These are phyloP conservation scores for Mentha longifolia DNA, from an alignment of 257 asterid genomes.

Conservation along the genomic window DNA sequence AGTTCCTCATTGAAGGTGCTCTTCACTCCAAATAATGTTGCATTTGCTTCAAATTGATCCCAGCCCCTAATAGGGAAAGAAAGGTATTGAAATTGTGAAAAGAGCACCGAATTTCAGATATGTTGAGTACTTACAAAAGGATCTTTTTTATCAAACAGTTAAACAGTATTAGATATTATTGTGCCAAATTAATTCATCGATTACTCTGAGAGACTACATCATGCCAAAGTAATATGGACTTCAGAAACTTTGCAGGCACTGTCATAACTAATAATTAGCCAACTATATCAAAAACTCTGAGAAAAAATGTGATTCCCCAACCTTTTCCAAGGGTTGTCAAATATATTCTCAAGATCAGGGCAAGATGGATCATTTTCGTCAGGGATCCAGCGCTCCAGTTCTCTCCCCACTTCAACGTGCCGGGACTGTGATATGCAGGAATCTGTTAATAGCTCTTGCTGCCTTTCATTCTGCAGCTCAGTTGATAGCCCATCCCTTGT, in stretches of 20 bases:
- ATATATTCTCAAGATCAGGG: constrained; percentile 79
- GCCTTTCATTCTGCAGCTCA: constrained; percentile 71
- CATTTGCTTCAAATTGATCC: constrained; percentile 94
- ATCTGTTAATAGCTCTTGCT: constrained; percentile 86
- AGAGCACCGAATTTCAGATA: constrained; percentile 13
- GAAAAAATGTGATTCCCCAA: constrained; percentile 31
- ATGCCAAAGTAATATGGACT: background rate
- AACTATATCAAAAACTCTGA: constrained; percentile 23
- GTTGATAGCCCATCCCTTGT: constrained; percentile 60
- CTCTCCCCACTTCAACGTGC: constrained; percentile 67
- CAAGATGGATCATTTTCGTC: constrained; percentile 73
- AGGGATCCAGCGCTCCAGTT: constrained; percentile 93
- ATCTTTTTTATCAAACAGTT: constrained; percentile 11
- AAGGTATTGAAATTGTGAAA: constrained; percentile 5
- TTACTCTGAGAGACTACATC: background rate
- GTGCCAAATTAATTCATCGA: constrained; percentile 19
- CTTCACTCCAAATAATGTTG: constrained; percentile 85
- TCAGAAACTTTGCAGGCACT: constrained; percentile 7
- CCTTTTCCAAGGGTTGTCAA: constrained; percentile 92
- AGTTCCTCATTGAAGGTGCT: constrained; percentile 96
- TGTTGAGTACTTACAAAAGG: constrained; percentile 18
- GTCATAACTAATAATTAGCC: constrained; percentile 12
- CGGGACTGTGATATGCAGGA: constrained; percentile 83
- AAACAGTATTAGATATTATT: background rate
- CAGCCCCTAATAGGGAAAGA: constrained; percentile 67